Conservation (phyloP, 805 yeast genomes). For the Dipodascus albidus region DNA sequence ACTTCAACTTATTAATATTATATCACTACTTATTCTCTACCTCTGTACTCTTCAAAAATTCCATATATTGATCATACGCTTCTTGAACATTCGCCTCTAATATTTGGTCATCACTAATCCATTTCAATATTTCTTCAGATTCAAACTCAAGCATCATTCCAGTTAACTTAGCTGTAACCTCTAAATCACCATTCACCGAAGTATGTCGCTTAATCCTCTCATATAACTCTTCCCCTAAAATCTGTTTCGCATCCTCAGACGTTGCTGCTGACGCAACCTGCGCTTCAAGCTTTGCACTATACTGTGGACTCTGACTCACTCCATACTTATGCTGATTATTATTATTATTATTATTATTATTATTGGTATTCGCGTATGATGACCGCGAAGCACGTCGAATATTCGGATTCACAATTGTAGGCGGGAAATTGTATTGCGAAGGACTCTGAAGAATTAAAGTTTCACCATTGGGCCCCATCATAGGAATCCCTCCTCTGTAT, state of each 20-base stretch:
- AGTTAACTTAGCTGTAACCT: conserved; percentile 86
- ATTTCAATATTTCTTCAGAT: conserved; percentile 68
- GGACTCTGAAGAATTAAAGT: background rate
- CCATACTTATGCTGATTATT: background rate
- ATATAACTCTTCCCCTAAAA: conserved; percentile 82
- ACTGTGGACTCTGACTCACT: background rate
- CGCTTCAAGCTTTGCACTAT: conserved; percentile 30
- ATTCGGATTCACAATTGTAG: background rate
- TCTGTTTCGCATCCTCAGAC: conserved; percentile 21
- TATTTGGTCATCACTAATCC: conserved; percentile 74
- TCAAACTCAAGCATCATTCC: conserved; percentile 93
- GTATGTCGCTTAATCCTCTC: conserved; percentile 72
- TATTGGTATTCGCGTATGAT: background rate
- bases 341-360: background rate
- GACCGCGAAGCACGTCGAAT: background rate
- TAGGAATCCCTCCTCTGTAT: background rate
- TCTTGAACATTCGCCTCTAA: conserved; percentile 80
- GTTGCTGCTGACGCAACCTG: conserved; percentile 35
- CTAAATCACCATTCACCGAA: conserved; percentile 64
- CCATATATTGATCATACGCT: conserved; percentile 84
- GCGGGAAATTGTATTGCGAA: background rate
- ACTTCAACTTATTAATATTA: background rate
- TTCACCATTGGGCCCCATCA: background rate
- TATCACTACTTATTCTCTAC: background rate
- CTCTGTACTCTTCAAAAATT: conserved; percentile 37